Evolutionary conservation across 148 eudicot species (phyloP), one percentile per base, ranked within the genome.

Genomic region (Diospyros kaki): DNA sequence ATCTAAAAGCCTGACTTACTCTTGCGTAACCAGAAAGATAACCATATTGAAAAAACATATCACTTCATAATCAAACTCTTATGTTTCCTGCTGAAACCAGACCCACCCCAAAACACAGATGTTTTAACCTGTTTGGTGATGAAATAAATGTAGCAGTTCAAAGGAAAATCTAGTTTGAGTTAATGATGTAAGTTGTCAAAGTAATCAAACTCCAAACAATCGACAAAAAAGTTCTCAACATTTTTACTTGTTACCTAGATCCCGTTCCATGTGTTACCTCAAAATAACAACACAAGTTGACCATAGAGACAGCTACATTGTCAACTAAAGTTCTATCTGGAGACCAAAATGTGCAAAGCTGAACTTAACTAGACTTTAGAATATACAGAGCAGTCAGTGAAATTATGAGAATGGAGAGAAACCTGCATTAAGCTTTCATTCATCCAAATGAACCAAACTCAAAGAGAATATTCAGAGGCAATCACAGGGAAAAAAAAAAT

Each of bases 381-480:
- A 73, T 1, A 11, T 38, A 68, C 11, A 11, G 70, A 46, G 13
- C 4, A 9, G 46, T 18, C 66, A 45, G 10, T 18, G 55, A 18
- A 61, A 61, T 18, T 9, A 12, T 3, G 65, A 3, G 53, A 42
- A 60, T 15, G 17, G 60, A 61, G 28, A 51, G 38, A 68, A 66
- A 72, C 52, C 43, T 9, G n/a, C 17, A 10, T 58, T 46, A 60
- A 43, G 74, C 52, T 58, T 72, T 7, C 10, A 18, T 18, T 58
- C 75, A 73, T 18, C 40, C 66, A 48, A 48, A 73, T 58, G 66
- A 63, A 52, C 52, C 60, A 68, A 12, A 58, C 56, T 17, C 39
- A 56, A 48, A 48, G 10, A 75, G 48, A 52, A 59, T 71, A 58
- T 50, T 60, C 38, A 45, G 50, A 72, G 71, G 72, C 66, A 11